Percentiles rank a stretch among this genome's conserved stretches.
phyloP scores from a whole-genome alignment of 202 grass and related monocot genomes.

The Hordeum pubiflorum region DNA sequence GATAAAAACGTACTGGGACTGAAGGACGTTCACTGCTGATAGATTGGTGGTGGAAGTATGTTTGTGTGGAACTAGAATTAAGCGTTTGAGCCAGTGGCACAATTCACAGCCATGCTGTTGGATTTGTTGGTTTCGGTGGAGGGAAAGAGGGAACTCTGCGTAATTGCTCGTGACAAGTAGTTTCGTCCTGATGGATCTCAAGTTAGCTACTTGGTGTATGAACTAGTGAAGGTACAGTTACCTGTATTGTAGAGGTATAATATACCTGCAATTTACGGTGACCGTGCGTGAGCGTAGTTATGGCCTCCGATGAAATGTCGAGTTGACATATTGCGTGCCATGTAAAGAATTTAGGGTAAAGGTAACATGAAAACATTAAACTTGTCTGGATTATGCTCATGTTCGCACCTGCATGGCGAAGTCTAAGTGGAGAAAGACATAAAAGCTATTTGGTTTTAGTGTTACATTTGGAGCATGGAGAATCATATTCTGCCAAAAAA shows the following conservation, averaged over 20 bases:
- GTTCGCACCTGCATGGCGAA: not conserved
- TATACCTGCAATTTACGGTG: not conserved
- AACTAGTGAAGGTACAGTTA: not conserved
- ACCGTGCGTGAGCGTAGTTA: not conserved
- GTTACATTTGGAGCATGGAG: not conserved
- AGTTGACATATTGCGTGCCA: not conserved
- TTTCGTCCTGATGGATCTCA: not conserved
- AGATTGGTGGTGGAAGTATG: slow-evolving; percentile 4
- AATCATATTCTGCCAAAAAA: not conserved
- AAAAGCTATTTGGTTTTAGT: not conserved
- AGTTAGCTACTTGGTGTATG: not conserved
- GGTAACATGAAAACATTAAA: not conserved
- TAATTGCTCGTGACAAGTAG: not conserved
- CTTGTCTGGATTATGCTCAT: not conserved
- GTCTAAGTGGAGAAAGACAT: not conserved
- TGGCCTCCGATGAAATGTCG: not conserved
- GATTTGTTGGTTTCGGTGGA: not conserved
- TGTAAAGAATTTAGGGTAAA: not conserved
- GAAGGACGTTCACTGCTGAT: not conserved
- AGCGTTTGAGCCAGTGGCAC: not conserved
- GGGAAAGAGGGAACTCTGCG: not conserved
- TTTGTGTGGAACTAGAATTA: not conserved
- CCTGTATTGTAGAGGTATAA: not conserved
- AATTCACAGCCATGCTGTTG: not conserved
- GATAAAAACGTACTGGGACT: not conserved